A percentile compares a stretch with the other conserved stretches of the same genome.
phyloP scores from a whole-genome alignment of 2,329 filamentous ascomycete genomes.

The Phialocephala subalpina region DNA sequence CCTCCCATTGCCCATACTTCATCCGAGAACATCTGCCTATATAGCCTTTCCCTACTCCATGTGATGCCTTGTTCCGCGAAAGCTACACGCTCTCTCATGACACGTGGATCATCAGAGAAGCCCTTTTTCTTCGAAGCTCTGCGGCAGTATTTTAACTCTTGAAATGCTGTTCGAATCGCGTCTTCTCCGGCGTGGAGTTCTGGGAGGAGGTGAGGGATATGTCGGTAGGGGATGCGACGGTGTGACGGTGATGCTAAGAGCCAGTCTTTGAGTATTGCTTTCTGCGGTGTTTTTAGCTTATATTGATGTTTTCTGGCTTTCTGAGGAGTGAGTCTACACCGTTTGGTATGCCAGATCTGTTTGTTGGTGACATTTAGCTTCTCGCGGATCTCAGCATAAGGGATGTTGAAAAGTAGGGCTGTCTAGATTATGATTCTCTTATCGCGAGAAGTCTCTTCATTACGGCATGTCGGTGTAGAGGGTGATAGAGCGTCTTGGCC shows the following conservation, averaged over 20 bases:
- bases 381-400: neutral
- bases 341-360: neutral
- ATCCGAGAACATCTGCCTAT: slow-evolving; percentile 22
- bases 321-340: neutral
- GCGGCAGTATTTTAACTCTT: neutral
- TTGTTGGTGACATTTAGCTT: neutral
- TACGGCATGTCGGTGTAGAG: neutral
- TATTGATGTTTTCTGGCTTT: neutral
- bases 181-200: neutral
- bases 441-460: too few relatives aligned
- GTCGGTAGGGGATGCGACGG: neutral
- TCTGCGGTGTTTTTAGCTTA: neutral
- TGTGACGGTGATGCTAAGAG: neutral
- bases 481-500: neutral
- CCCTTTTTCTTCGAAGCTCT: slow-evolving; percentile 9
- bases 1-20: slow-evolving; percentile 24
- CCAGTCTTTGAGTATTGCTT: neutral
- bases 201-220: neutral
- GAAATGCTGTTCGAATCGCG: neutral
- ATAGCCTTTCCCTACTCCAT: slow-evolving; percentile 10
- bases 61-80: slow-evolving; percentile 17
- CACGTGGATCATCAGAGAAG: slow-evolving; percentile 18
- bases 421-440: slow-evolving; percentile 6
- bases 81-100: neutral
- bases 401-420: neutral